Conservation (phyloP, 345 rosid genomes). For the Gossypium longicalyx region DNA sequence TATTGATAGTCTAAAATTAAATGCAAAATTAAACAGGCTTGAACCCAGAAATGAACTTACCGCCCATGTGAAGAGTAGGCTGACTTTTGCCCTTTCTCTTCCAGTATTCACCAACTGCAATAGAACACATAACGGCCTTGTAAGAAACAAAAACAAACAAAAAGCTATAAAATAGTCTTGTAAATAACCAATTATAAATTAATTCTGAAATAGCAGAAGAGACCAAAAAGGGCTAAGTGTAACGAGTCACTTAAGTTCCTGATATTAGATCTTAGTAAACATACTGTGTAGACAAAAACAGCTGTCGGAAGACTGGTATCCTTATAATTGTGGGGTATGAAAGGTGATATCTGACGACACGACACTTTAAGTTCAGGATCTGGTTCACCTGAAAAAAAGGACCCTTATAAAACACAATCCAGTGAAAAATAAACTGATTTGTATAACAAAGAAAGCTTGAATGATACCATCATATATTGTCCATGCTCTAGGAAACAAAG, state of each 20-base stretch:
- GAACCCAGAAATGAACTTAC: conserved; percentile 41
- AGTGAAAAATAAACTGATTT: conserved; percentile 4
- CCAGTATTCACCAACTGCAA: conserved; percentile 93
- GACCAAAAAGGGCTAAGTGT: neutral
- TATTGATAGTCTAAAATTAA: conserved; percentile 11
- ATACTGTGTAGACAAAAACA: conserved; percentile 95
- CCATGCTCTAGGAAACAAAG: conserved; percentile 98
- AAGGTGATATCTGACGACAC: conserved; percentile 96
- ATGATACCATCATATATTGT: conserved; percentile 89
- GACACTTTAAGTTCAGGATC: conserved; percentile 95
- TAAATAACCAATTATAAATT: neutral
- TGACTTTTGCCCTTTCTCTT: conserved; percentile 92
- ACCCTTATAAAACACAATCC: conserved; percentile 14
- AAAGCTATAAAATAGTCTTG: neutral
- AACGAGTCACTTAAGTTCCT: neutral
- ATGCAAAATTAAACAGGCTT: conserved; percentile 9
- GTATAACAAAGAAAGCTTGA: neutral
- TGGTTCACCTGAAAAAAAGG: conserved; percentile 72
- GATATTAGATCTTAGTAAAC: conserved; percentile 25
- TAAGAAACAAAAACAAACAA: neutral
- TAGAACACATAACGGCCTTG: conserved; percentile 13
- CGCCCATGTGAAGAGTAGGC: conserved; percentile 95
- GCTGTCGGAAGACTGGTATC: conserved; percentile 97
- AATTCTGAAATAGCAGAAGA: neutral
- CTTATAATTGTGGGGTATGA: conserved; percentile 88